phyloP scores from a whole-genome alignment of 345 rosid species.

The Gossypium australe region DNA sequence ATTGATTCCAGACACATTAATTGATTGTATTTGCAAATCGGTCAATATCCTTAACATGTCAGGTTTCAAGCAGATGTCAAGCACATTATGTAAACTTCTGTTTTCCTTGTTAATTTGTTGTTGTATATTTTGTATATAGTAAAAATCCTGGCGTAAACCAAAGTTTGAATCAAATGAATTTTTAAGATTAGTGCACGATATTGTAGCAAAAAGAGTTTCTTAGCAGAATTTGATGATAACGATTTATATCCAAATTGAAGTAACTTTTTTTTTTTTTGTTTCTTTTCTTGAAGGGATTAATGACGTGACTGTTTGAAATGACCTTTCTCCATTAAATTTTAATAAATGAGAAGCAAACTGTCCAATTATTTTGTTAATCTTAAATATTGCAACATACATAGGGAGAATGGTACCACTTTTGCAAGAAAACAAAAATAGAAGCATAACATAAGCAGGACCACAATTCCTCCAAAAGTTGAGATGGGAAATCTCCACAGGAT shows the following conservation, averaged over 20 bases:
- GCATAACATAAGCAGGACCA: no score
- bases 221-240: no score
- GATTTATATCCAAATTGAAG: no score
- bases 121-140: not conserved
- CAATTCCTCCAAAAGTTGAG: not conserved
- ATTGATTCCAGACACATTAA: not conserved
- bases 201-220: not conserved
- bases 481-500: conserved; percentile 17
- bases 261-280: no score
- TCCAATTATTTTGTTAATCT: no score
- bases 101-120: not conserved
- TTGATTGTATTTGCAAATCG: not conserved
- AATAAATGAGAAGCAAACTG: no score
- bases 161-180: not conserved
- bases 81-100: not conserved
- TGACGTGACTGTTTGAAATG: no score
- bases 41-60: not conserved
- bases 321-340: no score
- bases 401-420: no score
- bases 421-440: no score
- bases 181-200: not conserved
- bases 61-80: not conserved
- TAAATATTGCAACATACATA: no score
- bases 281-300: no score
- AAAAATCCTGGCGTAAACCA: not conserved